A percentile compares a stretch with the other conserved stretches of the same genome.
Evolutionary conservation across 345 rosid species (phyloP).

Genomic region (Camelina neglecta): DNA sequence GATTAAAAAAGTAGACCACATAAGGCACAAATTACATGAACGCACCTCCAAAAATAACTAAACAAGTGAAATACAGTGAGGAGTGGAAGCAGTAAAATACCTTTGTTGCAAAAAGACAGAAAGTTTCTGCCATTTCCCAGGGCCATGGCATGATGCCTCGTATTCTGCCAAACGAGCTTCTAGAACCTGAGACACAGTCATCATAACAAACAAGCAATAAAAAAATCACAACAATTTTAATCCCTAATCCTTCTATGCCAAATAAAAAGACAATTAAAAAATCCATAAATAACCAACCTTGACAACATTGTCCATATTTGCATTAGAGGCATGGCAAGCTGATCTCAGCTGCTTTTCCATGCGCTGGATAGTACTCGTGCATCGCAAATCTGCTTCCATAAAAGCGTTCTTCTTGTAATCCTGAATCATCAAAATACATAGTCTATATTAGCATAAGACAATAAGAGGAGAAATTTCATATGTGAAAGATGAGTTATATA

Average conservation of each 20-base stretch:
- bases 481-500: not conserved
- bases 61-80: not conserved
- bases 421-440: constrained; percentile 50
- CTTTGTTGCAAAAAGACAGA: constrained; percentile 85
- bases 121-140: constrained; percentile 93
- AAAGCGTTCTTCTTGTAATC: constrained; percentile 78
- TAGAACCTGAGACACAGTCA: constrained; percentile 63
- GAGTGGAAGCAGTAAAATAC: constrained; percentile 41
- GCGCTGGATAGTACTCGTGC: constrained; percentile 72
- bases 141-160: constrained; percentile 80
- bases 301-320: constrained; percentile 73
- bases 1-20: constrained; percentile 27
- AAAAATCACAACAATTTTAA: not conserved
- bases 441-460: constrained; percentile 18
- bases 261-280: not conserved
- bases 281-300: constrained; percentile 56
- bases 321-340: constrained; percentile 90
- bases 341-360: constrained; percentile 93
- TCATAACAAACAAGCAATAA: constrained; percentile 7
- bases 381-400: constrained; percentile 88
- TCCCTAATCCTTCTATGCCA: constrained; percentile 1
- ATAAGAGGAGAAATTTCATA: constrained; percentile 3
- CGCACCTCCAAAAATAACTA: constrained; percentile 19
- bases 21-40: constrained; percentile 1
- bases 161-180: constrained; percentile 80